A percentile compares a stretch with the other conserved stretches of the same genome.
Evolutionary conservation across 2,329 filamentous ascomycete genomes (phyloP).

Genomic region (Trichoderma semiorbis): DNA sequence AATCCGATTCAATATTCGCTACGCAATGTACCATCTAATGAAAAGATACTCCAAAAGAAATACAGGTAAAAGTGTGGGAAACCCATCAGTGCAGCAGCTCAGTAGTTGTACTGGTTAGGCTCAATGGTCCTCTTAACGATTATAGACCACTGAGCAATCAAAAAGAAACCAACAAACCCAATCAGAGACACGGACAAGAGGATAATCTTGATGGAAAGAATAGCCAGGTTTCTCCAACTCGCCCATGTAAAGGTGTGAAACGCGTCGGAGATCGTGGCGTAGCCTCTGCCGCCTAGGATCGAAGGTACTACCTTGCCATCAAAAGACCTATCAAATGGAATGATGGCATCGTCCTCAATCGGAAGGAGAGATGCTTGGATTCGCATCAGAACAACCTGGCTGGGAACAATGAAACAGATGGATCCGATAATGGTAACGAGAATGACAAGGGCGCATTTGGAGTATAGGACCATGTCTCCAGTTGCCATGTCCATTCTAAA

Average conservation of each 20-base stretch:
- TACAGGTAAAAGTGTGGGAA: not conserved
- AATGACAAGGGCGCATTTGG: slow-evolving; percentile 46
- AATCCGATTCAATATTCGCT: not conserved
- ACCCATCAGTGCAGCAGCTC: not conserved
- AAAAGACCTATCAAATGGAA: slow-evolving; percentile 87
- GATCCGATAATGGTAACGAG: slow-evolving; percentile 48
- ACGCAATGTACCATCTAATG: not conserved
- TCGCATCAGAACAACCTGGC: slow-evolving; percentile 71
- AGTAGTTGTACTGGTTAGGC: not conserved
- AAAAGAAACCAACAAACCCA: not conserved
- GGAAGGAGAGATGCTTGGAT: slow-evolving; percentile 85
- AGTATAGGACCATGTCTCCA: slow-evolving; percentile 25
- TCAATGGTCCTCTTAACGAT: not conserved
- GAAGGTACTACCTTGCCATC: slow-evolving; percentile 69
- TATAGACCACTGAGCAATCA: not conserved
- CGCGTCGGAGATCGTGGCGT: slow-evolving; percentile 68
- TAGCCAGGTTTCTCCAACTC: slow-evolving; percentile 55
- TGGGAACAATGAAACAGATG: slow-evolving; percentile 68
- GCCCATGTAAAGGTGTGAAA: slow-evolving; percentile 73
- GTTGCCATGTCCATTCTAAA: slow-evolving; percentile 38
- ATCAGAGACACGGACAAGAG: slow-evolving; percentile 48
- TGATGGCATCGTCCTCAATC: slow-evolving; percentile 77
- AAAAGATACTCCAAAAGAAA: not conserved
- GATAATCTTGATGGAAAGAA: slow-evolving; percentile 71
- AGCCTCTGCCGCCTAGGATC: slow-evolving; percentile 68